Evolutionary conservation across 192 early-diverging fungal species (phyloP), one percentile per base, ranked within the genome.

Genomic region (Coemansia sp.): DNA sequence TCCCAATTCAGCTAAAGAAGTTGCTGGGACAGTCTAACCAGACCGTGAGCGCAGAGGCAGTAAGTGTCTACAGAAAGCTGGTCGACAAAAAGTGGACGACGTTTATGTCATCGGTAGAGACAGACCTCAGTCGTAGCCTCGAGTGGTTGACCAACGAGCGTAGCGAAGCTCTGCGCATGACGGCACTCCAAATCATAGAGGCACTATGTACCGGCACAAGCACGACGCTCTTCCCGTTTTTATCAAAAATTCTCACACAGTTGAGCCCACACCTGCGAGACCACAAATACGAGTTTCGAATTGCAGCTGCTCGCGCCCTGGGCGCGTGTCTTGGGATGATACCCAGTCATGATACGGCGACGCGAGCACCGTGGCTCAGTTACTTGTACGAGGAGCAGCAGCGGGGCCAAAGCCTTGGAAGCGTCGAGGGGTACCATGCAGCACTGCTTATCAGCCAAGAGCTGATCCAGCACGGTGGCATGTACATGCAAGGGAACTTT

Each of bases 261-360:
- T 86, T 97, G 18, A 96, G 93, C 90, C 85, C 92, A 2, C 92
- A 88, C 5, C 85, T 97, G 60, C 74, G 93, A 34, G 95, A 96
- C 82, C 83, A 88, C 20, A 91, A 90, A 71, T 83, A 89, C 60
- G 85, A 88, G 16, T 93, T 97, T 51, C 90, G 97, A 9, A 87
- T 93, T 62, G 90, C 90, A n/a, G 94, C 93, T 0, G 93, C 93
- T 5, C 92, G 94, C 33, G 89, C 91, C 46, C 74, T 97, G 22
- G 89, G 87, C 24, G 91, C 90, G 5, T 93, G 93, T 34, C 80
- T 97, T 16, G 84, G 87, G 9, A 89, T 97, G 16, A 85, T 95
- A 8, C 86, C 93, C 18, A 85, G 90, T 22, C 91, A 96, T 16
- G 94, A 96, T 41, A 91, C 79, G 44, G 77, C 80, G 15, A 61